These are phyloP conservation scores for Solanum lycopersicoides DNA, from an alignment of 257 asterid genomes.

Conservation along the genomic window DNA sequence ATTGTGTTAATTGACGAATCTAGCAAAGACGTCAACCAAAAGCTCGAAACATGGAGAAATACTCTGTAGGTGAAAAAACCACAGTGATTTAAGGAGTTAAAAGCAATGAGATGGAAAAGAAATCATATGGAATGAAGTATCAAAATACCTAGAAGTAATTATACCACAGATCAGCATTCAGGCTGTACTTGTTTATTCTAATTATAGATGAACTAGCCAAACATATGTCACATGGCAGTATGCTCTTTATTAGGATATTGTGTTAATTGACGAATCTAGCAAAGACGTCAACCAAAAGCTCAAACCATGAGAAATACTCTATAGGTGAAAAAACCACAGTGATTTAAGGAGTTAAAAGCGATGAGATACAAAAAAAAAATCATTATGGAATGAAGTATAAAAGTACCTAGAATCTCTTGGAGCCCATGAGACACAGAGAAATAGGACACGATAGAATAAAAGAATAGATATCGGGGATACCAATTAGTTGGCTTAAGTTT, in stretches of 20 bases:
- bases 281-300: background rate
- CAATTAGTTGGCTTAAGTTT: background rate
- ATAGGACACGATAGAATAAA: background rate
- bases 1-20: background rate
- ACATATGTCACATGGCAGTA: background rate
- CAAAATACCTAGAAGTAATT: background rate
- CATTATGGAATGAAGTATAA: background rate
- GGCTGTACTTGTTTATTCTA: background rate
- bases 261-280: background rate
- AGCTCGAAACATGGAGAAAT: background rate
- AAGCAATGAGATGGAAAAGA: background rate
- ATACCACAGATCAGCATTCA: background rate
- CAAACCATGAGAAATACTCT: background rate
- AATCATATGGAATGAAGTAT: background rate
- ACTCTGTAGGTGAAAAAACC: background rate
- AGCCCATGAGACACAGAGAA: background rate
- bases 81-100: background rate
- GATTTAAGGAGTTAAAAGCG: background rate
- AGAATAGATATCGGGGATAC: background rate
- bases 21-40: background rate
- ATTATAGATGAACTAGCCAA: background rate
- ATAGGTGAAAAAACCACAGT: background rate
- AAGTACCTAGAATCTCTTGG: background rate
- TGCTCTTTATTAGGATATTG: background rate
- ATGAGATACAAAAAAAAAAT: background rate